A percentile compares a stretch with the other conserved stretches of the same genome.
Evolutionary conservation across 495 filamentous ascomycete genomes (phyloP).

Genomic region (Tuber brumale): DNA sequence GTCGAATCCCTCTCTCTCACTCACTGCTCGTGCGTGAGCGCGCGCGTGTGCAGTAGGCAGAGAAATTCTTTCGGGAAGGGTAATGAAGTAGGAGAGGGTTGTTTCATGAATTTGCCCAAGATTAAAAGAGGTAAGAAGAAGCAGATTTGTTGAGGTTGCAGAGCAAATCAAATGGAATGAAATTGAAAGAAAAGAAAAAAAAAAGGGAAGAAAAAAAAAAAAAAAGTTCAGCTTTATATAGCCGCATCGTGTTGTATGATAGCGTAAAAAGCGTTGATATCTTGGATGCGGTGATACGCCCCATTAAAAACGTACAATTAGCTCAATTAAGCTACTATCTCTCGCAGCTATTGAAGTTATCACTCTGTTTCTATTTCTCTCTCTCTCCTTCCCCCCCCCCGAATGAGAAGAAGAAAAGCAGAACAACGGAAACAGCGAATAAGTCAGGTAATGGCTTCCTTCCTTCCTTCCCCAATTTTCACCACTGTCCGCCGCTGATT

Average conservation of each 20-base stretch:
- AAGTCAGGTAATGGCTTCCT: neutral
- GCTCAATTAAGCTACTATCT: neutral
- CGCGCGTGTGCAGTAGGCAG: slow-evolving; percentile 3
- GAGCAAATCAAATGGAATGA: slow-evolving; percentile 1
- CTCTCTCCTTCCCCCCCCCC: no score
- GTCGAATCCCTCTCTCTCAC: neutral
- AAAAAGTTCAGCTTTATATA: slow-evolving; percentile 1
- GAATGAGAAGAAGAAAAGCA: neutral
- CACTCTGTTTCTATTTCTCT: neutral
- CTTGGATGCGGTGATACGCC: neutral
- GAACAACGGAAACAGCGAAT: neutral
- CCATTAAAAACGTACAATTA: neutral
- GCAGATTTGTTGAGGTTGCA: neutral
- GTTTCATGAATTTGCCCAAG: slow-evolving; percentile 5
- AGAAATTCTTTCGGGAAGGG: neutral
- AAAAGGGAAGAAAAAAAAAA: no score
- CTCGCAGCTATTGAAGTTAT: neutral
- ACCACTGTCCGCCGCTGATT: neutral
- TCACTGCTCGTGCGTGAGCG: slow-evolving; percentile 1
- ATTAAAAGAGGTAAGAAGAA: slow-evolving; percentile 6
- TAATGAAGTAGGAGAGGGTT: neutral
- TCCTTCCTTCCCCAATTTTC: neutral
- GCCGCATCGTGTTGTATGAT: neutral
- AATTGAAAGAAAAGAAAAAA: neutral
- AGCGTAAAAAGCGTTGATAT: neutral